Percentiles rank a stretch among this genome's conserved stretches.
Conservation (phyloP, 805 yeast species). For the Danielozyma ontarioensis region DNA sequence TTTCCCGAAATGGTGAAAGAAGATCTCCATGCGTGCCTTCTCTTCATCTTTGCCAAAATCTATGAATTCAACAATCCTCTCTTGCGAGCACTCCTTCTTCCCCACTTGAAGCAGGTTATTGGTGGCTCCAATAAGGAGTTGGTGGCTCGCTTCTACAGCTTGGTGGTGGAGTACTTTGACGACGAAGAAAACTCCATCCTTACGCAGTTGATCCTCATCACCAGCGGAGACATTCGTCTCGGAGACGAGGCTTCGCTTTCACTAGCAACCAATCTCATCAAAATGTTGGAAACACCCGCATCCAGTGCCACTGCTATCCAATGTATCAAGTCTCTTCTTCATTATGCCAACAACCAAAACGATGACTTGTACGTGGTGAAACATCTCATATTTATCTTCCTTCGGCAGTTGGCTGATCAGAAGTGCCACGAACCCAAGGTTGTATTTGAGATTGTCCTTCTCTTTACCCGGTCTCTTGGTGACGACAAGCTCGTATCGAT, state of each 20-base stretch:
- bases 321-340: slow-evolving; percentile 56
- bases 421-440: slow-evolving; percentile 17
- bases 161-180: slow-evolving; percentile 14
- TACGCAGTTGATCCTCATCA: slow-evolving; percentile 29
- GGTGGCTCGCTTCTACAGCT: slow-evolving; percentile 20
- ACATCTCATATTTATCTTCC: slow-evolving; percentile 41
- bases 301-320: slow-evolving; percentile 38
- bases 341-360: slow-evolving; percentile 18
- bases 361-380: slow-evolving; percentile 37
- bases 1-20: slow-evolving; percentile 65
- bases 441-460: slow-evolving; percentile 45
- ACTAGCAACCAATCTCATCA: slow-evolving; percentile 19
- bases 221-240: slow-evolving; percentile 28
- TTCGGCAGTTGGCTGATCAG: slow-evolving; percentile 20
- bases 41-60: slow-evolving; percentile 57
- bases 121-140: slow-evolving; percentile 18
- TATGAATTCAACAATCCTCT: slow-evolving; percentile 39
- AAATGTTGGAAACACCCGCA: slow-evolving; percentile 15
- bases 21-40: slow-evolving; percentile 68
- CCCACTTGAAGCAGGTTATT: slow-evolving; percentile 31
- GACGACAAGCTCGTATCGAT: slow-evolving; percentile 24
- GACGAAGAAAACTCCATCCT: slow-evolving; percentile 19
- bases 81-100: slow-evolving; percentile 45
- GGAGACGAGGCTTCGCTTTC: slow-evolving; percentile 15
- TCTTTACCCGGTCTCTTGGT: slow-evolving; percentile 35